These are phyloP conservation scores for Saussurea involucrata DNA, from an alignment of 129 eudicot genomes.

Conservation along the genomic window DNA sequence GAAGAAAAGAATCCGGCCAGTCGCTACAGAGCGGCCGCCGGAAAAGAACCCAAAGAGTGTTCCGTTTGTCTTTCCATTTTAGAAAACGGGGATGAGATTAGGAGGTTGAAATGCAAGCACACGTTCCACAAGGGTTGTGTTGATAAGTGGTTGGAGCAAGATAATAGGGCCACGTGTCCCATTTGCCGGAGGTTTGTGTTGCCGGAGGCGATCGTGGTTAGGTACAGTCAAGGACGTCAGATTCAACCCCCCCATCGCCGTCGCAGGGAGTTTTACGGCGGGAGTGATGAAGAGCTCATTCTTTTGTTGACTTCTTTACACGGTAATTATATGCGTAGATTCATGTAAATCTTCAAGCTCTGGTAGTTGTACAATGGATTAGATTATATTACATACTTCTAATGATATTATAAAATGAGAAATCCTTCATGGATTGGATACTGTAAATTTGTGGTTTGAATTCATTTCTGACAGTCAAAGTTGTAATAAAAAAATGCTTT, in stretches of 20 bases:
- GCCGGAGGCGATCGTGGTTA: constrained; percentile 47
- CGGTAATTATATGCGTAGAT: constrained; percentile 42
- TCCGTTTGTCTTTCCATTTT: constrained; percentile 40
- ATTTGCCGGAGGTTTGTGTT: constrained; percentile 45
- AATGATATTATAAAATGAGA: neutral
- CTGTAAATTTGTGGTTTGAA: neutral
- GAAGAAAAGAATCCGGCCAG: constrained; percentile 38
- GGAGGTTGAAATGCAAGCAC: constrained; percentile 41
- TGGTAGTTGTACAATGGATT: neutral
- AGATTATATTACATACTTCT: neutral
- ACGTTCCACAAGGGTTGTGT: constrained; percentile 33
- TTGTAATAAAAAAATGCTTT: neutral
- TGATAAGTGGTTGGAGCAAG: constrained; percentile 51
- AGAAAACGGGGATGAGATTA: constrained; percentile 46
- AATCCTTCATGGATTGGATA: neutral
- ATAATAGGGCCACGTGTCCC: constrained; percentile 52
- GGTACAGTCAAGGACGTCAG: constrained; percentile 24
- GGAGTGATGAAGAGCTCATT: constrained; percentile 48
- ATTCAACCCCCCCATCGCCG: constrained; percentile 21
- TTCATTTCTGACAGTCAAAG: neutral
- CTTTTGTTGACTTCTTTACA: constrained; percentile 46
- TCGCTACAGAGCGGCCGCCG: constrained; percentile 8
- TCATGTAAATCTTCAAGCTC: constrained; percentile 16
- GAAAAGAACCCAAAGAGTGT: constrained; percentile 32
- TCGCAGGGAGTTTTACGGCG: constrained; percentile 23